Conservation (phyloP, 441 rosid species). For the Gossypium lobatum region DNA sequence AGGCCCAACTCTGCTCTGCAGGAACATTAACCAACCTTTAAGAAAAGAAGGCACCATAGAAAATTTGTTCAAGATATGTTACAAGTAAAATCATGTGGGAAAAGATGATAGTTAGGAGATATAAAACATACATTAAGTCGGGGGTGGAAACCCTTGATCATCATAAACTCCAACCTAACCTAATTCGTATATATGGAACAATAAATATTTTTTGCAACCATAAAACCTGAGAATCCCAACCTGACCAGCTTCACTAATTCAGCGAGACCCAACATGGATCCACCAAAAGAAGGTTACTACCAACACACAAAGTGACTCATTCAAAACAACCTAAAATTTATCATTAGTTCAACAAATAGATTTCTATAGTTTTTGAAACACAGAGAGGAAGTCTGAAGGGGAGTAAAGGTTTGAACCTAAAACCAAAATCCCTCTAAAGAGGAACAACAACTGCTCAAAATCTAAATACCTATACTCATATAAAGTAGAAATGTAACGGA, state of each 20-base stretch:
- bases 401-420: background rate
- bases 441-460: background rate
- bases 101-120: background rate
- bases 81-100: background rate
- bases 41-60: background rate
- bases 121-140: background rate
- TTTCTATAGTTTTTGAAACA: background rate
- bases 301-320: background rate
- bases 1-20: constrained; percentile 98
- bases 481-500: background rate
- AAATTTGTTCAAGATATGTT: background rate
- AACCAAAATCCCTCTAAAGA: background rate
- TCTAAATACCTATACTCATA: background rate
- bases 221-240: background rate
- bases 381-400: background rate
- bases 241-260: background rate
- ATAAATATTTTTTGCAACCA: background rate
- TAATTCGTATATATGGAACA: background rate
- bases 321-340: background rate
- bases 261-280: background rate
- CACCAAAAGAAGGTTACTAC: background rate
- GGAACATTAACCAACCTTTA: constrained; percentile 25
- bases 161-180: background rate
- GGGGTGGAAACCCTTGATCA: background rate
- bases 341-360: background rate